Conservation (phyloP, 148 eudicot genomes). For the Silene conica region DNA sequence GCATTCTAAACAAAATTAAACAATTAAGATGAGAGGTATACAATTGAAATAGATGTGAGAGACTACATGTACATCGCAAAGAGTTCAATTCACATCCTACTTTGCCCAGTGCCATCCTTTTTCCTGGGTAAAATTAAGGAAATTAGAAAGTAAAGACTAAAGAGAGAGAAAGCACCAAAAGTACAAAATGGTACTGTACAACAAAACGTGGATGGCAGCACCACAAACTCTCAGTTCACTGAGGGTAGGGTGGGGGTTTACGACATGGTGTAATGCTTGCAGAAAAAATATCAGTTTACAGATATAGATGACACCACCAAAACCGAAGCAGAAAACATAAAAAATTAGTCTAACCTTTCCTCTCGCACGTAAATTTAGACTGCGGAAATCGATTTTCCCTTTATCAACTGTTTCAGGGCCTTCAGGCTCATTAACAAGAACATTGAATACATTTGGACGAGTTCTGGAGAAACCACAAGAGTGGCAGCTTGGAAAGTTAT, state of each 20-base stretch:
- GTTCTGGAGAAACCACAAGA: slow-evolving; percentile 43
- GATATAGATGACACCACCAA: neutral
- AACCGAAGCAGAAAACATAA: neutral
- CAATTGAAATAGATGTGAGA: too few relatives aligned
- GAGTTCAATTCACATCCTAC: too few relatives aligned
- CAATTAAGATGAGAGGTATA: too few relatives aligned
- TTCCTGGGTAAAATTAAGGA: neutral
- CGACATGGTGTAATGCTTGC: neutral
- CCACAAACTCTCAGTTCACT: neutral
- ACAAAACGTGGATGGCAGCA: neutral
- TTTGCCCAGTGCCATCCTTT: neutral
- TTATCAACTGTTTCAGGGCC: slow-evolving; percentile 10
- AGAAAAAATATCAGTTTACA: neutral
- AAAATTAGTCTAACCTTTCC: slow-evolving; percentile 43
- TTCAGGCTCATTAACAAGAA: slow-evolving; percentile 41
- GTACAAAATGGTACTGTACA: neutral
- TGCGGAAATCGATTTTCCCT: slow-evolving; percentile 28
- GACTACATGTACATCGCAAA: too few relatives aligned
- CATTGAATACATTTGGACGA: slow-evolving; percentile 37
- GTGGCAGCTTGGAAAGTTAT: slow-evolving; percentile 27
- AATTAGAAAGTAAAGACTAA: neutral
- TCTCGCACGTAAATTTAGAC: slow-evolving; percentile 37
- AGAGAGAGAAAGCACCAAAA: neutral
- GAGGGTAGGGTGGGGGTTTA: too few relatives aligned
- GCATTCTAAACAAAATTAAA: too few relatives aligned